These are phyloP conservation scores for Chlamydomonas sp. DNA, from an alignment of 139 green algal genomes.

Conservation along the genomic window DNA sequence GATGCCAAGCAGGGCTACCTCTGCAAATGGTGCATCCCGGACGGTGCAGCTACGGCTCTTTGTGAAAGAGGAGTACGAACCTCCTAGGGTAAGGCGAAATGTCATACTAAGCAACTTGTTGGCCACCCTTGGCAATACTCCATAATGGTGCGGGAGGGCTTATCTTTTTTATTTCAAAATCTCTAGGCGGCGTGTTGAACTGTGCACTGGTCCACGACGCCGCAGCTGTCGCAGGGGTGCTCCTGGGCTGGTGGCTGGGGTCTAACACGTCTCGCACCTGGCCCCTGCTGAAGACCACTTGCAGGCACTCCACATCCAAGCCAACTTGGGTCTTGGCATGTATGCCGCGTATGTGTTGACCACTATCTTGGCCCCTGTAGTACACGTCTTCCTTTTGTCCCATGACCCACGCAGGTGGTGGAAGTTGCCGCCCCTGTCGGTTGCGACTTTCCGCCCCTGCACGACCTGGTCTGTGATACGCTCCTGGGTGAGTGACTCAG, in stretches of 20 bases:
- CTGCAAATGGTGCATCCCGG: background rate
- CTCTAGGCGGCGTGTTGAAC: too few relatives aligned
- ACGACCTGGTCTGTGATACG: slow-evolving; percentile 11
- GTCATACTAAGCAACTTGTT: background rate
- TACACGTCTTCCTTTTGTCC: background rate
- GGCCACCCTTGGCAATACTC: background rate
- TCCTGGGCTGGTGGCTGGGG: too few relatives aligned
- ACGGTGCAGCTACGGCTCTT: background rate
- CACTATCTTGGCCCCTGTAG: background rate
- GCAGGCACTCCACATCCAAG: too few relatives aligned
- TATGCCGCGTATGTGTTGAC: background rate
- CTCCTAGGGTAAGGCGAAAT: slow-evolving; percentile 2
- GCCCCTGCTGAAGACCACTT: too few relatives aligned
- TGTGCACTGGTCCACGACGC: too few relatives aligned
- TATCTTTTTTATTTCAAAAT: too few relatives aligned
- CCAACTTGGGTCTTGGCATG: too few relatives aligned
- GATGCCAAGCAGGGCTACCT: too few relatives aligned
- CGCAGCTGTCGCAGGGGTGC: too few relatives aligned
- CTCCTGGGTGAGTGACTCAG: slow-evolving; percentile 19
- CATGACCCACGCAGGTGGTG: background rate
- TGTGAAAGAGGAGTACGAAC: slow-evolving; percentile 17
- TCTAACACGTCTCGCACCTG: too few relatives aligned
- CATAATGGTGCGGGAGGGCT: background rate
- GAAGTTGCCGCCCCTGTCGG: background rate
- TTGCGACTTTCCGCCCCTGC: slow-evolving; percentile 11